These are phyloP conservation scores for Geranomyces variabilis DNA, from an alignment of 192 early-diverging fungal genomes.

Conservation along the genomic window DNA sequence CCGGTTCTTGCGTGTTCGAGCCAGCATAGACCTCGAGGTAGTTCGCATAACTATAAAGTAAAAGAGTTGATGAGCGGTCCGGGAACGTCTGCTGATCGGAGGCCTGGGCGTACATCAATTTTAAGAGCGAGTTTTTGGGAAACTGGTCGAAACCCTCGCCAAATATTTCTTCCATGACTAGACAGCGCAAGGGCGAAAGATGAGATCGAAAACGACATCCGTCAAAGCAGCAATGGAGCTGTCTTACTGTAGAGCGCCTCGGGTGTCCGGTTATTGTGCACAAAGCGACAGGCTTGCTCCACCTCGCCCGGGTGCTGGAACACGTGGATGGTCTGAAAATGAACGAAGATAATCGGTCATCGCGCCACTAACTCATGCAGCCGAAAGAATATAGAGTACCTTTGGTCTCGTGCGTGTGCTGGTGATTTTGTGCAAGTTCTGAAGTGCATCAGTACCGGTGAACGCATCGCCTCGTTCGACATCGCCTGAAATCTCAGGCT, in stretches of 20 bases:
- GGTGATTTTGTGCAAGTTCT: slow-evolving; percentile 14
- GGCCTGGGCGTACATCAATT: slow-evolving; percentile 26
- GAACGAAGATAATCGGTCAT: too few relatives aligned
- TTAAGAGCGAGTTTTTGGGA: slow-evolving; percentile 23
- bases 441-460: neutral
- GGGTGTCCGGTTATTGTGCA: slow-evolving; percentile 26
- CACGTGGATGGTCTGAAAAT: slow-evolving; percentile 26
- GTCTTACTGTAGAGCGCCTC: slow-evolving; percentile 22
- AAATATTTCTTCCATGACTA: slow-evolving; percentile 36
- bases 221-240: too few relatives aligned
- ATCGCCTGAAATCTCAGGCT: neutral
- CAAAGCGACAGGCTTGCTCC: slow-evolving; percentile 31
- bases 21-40: slow-evolving; percentile 25
- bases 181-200: neutral
- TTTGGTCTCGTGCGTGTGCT: slow-evolving; percentile 27
- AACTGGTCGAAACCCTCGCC: slow-evolving; percentile 34
- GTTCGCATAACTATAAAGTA: slow-evolving; percentile 13
- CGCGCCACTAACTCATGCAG: too few relatives aligned
- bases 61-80: neutral
- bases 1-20: slow-evolving; percentile 1
- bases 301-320: slow-evolving; percentile 26
- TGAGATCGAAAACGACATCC: too few relatives aligned
- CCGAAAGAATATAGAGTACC: too few relatives aligned
- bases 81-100: neutral
- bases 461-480: neutral